phyloP scores from a whole-genome alignment of 140 eudicot genomes.

The Senecio squalidus region DNA sequence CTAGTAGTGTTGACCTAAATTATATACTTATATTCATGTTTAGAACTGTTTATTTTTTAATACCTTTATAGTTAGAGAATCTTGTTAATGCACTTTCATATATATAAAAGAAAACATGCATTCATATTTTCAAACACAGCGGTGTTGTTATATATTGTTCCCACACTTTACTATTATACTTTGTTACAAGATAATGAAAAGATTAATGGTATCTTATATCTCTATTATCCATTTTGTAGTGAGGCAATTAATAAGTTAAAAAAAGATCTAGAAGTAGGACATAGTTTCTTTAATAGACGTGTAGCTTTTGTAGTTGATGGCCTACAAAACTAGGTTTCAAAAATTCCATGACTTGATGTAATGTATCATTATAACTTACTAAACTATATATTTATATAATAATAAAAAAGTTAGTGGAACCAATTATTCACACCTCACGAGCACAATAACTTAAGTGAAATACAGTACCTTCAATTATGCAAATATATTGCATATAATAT shows the following conservation, averaged over 20 bases:
- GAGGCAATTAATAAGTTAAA: not conserved
- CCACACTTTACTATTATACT: too few relatives aligned
- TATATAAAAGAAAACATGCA: not conserved
- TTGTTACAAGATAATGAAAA: not conserved
- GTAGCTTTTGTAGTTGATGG: constrained; percentile 27
- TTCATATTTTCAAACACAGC: not conserved
- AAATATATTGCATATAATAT: constrained; percentile 8
- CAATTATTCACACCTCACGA: constrained; percentile 41
- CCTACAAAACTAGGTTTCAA: constrained; percentile 48
- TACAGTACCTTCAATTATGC: constrained; percentile 19
- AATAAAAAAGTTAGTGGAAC: constrained; percentile 56
- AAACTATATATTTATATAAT: constrained; percentile 13
- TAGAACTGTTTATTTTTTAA: too few relatives aligned
- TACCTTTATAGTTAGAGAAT: too few relatives aligned
- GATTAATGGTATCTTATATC: not conserved
- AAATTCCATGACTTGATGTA: constrained; percentile 38
- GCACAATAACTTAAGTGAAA: constrained; percentile 4
- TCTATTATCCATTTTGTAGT: not conserved
- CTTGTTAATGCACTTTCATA: too few relatives aligned
- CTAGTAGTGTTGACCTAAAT: too few relatives aligned
- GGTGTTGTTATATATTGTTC: too few relatives aligned
- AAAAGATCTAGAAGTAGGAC: constrained; percentile 36
- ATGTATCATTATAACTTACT: constrained; percentile 11
- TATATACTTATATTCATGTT: too few relatives aligned
- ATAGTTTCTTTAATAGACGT: not conserved